These are phyloP conservation scores for Tricholoma bakamatsutake DNA, from an alignment of 768 basidiomycete genomes.

Conservation along the genomic window DNA sequence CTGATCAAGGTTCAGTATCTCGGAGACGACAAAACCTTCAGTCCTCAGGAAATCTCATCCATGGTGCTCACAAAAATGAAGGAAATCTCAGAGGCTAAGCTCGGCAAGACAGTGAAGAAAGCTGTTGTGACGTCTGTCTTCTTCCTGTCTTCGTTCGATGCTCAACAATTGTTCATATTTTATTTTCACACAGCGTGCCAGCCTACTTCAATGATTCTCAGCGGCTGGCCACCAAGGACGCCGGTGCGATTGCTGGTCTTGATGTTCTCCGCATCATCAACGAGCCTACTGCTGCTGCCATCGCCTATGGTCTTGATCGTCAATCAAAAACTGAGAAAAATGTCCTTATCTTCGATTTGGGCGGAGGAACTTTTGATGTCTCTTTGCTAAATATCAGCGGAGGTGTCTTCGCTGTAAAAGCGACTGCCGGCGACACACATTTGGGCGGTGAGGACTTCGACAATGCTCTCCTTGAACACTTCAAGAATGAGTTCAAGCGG, in stretches of 20 bases:
- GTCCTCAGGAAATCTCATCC: slow-evolving; percentile 98
- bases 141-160: neutral
- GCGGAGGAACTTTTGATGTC: slow-evolving; percentile 99
- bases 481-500: slow-evolving; percentile 99
- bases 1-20: slow-evolving; percentile 96
- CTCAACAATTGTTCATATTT: slow-evolving; percentile 3
- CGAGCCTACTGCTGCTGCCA: slow-evolving; percentile 98
- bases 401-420: slow-evolving; percentile 99
- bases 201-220: slow-evolving; percentile 99
- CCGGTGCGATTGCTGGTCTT: slow-evolving; percentile 95
- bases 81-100: slow-evolving; percentile 98
- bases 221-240: slow-evolving; percentile 98
- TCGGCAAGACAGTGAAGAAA: slow-evolving; percentile 97
- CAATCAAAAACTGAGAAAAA: slow-evolving; percentile 95
- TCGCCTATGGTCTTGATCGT: slow-evolving; percentile 97
- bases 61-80: slow-evolving; percentile 99
- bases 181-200: slow-evolving; percentile 57
- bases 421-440: slow-evolving; percentile 98
- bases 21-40: slow-evolving; percentile 92
- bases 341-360: slow-evolving; percentile 98
- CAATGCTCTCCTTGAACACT: slow-evolving; percentile 95
- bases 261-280: slow-evolving; percentile 99
- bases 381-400: slow-evolving; percentile 96
- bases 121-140: slow-evolving; percentile 90
- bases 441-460: slow-evolving; percentile 99